These are phyloP conservation scores for Fusarium xylarioides DNA, from an alignment of 2,329 filamentous ascomycete genomes.

Conservation along the genomic window DNA sequence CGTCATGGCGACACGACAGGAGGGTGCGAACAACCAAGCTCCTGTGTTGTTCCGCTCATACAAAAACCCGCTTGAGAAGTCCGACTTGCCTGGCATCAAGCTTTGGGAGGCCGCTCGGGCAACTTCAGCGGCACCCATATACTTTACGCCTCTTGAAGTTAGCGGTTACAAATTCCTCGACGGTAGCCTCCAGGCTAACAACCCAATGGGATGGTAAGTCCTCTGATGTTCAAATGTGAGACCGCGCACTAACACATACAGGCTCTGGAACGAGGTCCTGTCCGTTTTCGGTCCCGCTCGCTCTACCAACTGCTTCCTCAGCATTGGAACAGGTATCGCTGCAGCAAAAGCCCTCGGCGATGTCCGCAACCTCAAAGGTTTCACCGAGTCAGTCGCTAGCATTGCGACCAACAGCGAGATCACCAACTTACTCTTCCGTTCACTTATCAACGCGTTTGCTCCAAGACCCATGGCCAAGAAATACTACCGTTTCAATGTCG, in stretches of 20 bases:
- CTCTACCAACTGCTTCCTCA: not conserved
- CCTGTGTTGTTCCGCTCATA: not conserved
- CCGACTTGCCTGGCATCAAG: not conserved
- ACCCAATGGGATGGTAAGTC: not conserved
- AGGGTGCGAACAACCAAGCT: not conserved
- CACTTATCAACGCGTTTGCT: not conserved
- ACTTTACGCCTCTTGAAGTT: not conserved
- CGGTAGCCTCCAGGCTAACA: not conserved
- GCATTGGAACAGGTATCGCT: not conserved
- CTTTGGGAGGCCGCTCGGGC: not conserved
- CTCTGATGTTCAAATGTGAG: fast-evolving
- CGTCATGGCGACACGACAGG: not conserved
- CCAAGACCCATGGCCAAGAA: not conserved
- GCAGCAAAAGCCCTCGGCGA: not conserved
- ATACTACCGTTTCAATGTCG: not conserved
- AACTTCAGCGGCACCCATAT: not conserved
- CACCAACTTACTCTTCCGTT: not conserved
- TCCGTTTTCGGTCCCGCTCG: not conserved
- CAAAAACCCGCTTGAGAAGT: not conserved
- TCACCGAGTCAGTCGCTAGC: not conserved
- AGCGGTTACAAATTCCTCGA: not conserved
- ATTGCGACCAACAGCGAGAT: not conserved
- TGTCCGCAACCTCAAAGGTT: not conserved
- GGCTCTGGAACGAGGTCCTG: not conserved
- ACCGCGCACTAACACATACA: not conserved